Base-by-base conservation (phyloP, 768 basidiomycete species). In the Collybiopsis confluens region DNA sequence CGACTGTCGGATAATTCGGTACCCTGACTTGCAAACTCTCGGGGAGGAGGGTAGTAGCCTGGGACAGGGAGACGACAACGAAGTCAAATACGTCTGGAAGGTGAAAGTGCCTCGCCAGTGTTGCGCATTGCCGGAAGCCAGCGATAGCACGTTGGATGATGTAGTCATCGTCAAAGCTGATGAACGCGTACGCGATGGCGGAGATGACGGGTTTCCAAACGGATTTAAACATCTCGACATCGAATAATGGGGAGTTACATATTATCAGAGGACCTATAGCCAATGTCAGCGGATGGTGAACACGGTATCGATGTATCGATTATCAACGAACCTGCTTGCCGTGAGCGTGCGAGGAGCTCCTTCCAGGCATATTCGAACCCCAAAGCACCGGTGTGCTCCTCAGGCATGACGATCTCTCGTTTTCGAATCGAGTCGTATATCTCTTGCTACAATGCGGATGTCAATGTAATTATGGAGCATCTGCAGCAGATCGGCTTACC, bases 351-450 rank as follows among this genome's bases (percentile, higher is more conserved):
- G 35, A 98, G 77, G 9, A 99, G 75, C 61, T 98, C 94, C 66
- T 97, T 98, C 97, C 97, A 99, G 16, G 97, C 96, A 66, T 96
- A 97, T 61, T 98, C 97, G 65, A 99, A 99, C 8, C 97, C 97
- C 42, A 96, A 79, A 64, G 92, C 92, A 1, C 96, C 97, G 8
- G 86, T 90, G 63, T 99, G 97, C 61, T 99, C 97, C 69, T 98
- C 94, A 0, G 97, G 96, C 85, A 99, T 88, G 46, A 98, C 80
- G 52, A 99, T 98, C 71, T 99, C 97, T 40, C 85, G 77, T 69
- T 90, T 94, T 49, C 90, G 84, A 62, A 99, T 97, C 1, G 91
- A 93, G 60, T 98, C 94, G 59, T 92, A 98, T 48, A 98, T 92
- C 41, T 78, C 79, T 74, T 86, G 83, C 95, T 97, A 64, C 8